Evolutionary conservation across 371 early-diverging fungal species (phyloP).

Genomic region (Saksenaea vasiformis): DNA sequence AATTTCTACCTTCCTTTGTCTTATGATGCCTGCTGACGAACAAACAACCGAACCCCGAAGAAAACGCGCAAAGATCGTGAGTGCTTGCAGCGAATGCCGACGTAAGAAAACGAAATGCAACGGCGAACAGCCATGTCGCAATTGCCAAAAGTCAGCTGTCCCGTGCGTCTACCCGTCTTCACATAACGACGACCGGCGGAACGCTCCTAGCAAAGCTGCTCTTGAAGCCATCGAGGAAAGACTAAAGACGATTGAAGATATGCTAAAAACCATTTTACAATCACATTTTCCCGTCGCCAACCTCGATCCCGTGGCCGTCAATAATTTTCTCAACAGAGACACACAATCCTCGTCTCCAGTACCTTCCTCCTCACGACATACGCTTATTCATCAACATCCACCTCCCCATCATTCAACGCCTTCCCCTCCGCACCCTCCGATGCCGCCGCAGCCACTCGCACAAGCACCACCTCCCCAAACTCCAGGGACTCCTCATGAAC

Average conservation of each 20-base stretch:
- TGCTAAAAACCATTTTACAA: constrained; percentile 39
- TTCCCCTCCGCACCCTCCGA: constrained; percentile 9
- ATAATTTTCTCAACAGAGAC: constrained; percentile 22
- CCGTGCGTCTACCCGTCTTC: constrained; percentile 38
- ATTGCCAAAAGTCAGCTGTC: constrained; percentile 46
- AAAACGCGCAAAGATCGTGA: constrained; percentile 61
- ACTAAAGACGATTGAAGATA: constrained; percentile 48
- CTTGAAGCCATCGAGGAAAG: constrained; percentile 50
- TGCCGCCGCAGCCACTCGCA: constrained; percentile 8
- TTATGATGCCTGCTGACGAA: constrained; percentile 18
- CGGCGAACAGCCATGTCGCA: constrained; percentile 52
- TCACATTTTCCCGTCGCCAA: constrained; percentile 21
- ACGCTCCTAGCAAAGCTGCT: constrained; percentile 36
- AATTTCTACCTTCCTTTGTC: constrained; percentile 3
- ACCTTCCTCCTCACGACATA: constrained; percentile 10
- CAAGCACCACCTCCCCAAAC: constrained; percentile 10
- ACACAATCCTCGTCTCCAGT: constrained; percentile 12
- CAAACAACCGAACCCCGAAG: constrained; percentile 25
- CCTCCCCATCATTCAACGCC: constrained; percentile 7
- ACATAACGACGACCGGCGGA: constrained; percentile 34
- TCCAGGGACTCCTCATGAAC: constrained; percentile 15
- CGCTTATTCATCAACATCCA: neutral
- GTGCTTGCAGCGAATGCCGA: constrained; percentile 58
- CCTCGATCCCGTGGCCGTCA: constrained; percentile 27
- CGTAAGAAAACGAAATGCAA: constrained; percentile 62